Conservation (phyloP, 2,329 filamentous ascomycete species). For the Didymella keratinophila region DNA sequence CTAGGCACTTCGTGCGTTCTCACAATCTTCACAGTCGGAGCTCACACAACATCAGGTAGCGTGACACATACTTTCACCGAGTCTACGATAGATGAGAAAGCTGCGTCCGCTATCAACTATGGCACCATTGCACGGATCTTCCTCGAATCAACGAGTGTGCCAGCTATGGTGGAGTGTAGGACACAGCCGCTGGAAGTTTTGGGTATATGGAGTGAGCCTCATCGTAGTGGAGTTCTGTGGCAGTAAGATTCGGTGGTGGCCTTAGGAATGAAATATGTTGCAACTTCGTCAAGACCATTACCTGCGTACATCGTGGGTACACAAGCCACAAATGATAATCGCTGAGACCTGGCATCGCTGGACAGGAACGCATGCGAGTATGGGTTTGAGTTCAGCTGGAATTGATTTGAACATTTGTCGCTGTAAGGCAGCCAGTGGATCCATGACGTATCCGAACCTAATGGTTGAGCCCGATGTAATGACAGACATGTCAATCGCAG, state of each 20-base stretch:
- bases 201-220: not conserved
- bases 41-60: too few relatives aligned
- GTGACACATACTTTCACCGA: too few relatives aligned
- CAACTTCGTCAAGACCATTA: not conserved
- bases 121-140: not conserved
- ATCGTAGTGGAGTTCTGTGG: not conserved
- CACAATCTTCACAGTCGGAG: too few relatives aligned
- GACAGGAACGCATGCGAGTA: not conserved
- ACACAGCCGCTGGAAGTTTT: not conserved
- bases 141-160: not conserved
- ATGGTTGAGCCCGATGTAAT: not conserved
- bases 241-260: not conserved
- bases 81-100: not conserved
- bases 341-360: not conserved
- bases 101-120: not conserved
- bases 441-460: not conserved
- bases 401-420: not conserved
- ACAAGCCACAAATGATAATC: not conserved
- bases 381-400: not conserved
- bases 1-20: too few relatives aligned
- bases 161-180: not conserved
- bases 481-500: conserved; percentile 11
- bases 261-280: not conserved
- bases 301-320: not conserved
- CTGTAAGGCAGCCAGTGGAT: not conserved